A percentile compares a stretch with the other conserved stretches of the same genome.
phyloP scores from a whole-genome alignment of 495 filamentous ascomycete species.

The Penicillium dipodomyicola region DNA sequence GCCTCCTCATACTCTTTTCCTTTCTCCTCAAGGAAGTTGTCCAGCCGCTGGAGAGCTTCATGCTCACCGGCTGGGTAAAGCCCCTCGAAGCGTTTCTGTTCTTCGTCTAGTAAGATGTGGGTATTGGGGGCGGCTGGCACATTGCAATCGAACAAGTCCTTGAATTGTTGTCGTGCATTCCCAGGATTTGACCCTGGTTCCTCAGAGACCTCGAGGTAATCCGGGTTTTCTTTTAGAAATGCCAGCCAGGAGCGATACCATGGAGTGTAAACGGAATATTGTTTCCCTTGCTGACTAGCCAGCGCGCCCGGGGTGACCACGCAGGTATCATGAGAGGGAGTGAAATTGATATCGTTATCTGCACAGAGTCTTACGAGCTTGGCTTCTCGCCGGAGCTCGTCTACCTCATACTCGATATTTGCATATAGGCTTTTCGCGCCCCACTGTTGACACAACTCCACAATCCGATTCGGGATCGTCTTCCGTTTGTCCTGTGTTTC shows the following conservation, averaged over 20 bases:
- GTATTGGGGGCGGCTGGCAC: constrained; percentile 65
- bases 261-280: constrained; percentile 81
- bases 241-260: constrained; percentile 78
- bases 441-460: constrained; percentile 70
- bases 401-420: constrained; percentile 61
- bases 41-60: constrained; percentile 63
- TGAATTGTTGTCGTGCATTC: constrained; percentile 50
- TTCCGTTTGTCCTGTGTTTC: constrained; percentile 67
- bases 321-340: constrained; percentile 73
- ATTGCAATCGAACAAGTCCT: constrained; percentile 57
- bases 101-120: constrained; percentile 59
- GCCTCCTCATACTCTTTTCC: constrained; percentile 57
- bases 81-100: constrained; percentile 53
- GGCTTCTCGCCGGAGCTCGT: constrained; percentile 66
- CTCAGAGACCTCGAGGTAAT: constrained; percentile 59
- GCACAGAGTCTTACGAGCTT: constrained; percentile 58
- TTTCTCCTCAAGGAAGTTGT: constrained; percentile 68
- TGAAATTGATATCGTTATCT: constrained; percentile 60
- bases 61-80: constrained; percentile 82
- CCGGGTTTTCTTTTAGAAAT: constrained; percentile 64
- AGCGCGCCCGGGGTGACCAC: constrained; percentile 73
- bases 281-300: constrained; percentile 60
- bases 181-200: constrained; percentile 61
- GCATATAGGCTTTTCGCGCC: constrained; percentile 60
- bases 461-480: constrained; percentile 59